Percentiles rank a stretch among this genome's conserved stretches.
phyloP scores from a whole-genome alignment of 2,329 filamentous ascomycete species.

The Calycina herbarum region DNA sequence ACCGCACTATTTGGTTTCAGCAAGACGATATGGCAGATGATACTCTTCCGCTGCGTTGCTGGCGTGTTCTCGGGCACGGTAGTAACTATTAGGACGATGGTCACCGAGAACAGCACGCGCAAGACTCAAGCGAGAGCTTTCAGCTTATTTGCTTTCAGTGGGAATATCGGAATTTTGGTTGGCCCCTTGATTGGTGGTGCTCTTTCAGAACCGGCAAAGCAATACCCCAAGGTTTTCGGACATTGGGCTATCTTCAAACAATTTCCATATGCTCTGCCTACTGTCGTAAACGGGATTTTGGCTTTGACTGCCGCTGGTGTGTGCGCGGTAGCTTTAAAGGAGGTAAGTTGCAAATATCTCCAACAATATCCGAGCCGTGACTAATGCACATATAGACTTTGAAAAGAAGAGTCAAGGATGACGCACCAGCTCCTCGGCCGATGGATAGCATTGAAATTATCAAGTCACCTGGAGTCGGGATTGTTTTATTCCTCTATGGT shows the following conservation, averaged over 20 bases:
- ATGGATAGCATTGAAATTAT: constrained; percentile 57
- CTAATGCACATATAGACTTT: constrained; percentile 44
- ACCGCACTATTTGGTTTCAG: constrained; percentile 70
- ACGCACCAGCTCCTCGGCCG: constrained; percentile 20
- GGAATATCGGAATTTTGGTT: constrained; percentile 72
- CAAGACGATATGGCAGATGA: constrained; percentile 69
- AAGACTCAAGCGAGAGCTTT: constrained; percentile 73
- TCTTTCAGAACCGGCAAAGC: constrained; percentile 64
- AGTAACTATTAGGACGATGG: constrained; percentile 73
- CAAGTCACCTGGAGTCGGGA: constrained; percentile 61
- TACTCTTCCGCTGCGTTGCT: constrained; percentile 67
- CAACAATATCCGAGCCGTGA: neutral
- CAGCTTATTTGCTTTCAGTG: constrained; percentile 73
- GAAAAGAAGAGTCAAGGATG: constrained; percentile 30
- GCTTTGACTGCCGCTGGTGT: constrained; percentile 54
- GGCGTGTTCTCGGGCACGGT: constrained; percentile 74
- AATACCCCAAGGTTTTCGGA: constrained; percentile 61
- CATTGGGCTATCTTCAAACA: constrained; percentile 56
- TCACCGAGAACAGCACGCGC: constrained; percentile 69
- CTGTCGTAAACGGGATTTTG: constrained; percentile 56
- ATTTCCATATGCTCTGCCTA: constrained; percentile 67
- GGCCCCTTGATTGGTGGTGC: constrained; percentile 60
- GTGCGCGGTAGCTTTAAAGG: constrained; percentile 58
- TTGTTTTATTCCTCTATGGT: constrained; percentile 64
- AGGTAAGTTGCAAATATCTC: constrained; percentile 40